Evolutionary conservation across 2,329 filamentous ascomycete species (phyloP).

Genomic region (Colletotrichum melonis): DNA sequence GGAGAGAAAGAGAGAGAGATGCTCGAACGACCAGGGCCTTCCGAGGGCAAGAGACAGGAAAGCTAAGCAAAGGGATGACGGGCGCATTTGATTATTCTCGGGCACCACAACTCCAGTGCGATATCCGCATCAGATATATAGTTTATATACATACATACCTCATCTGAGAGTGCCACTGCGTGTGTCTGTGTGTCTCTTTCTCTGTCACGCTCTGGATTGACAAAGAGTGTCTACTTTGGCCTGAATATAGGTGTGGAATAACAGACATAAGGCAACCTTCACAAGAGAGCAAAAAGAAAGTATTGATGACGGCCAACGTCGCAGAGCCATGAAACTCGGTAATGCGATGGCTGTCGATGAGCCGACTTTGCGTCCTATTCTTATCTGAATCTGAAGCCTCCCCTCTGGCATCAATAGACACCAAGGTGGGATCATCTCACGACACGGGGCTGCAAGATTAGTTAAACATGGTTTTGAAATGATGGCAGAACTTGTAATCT

Average conservation of each 20-base stretch:
- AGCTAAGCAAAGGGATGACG: constrained; percentile 6
- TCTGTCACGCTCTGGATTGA: neutral
- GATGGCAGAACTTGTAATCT: constrained; percentile 34
- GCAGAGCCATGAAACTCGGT: no score
- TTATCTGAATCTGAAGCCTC: no score
- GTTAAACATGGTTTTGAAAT: neutral
- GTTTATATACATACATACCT: constrained; percentile 24
- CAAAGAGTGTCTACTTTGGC: no score
- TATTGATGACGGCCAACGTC: no score
- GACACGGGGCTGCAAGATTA: neutral
- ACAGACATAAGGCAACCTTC: no score
- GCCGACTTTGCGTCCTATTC: no score
- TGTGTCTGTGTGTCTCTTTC: neutral
- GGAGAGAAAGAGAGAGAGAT: neutral
- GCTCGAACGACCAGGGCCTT: neutral
- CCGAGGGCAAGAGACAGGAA: constrained; percentile 18
- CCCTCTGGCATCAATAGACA: no score
- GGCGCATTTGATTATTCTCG: constrained; percentile 23
- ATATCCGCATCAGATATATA: constrained; percentile 24
- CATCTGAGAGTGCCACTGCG: neutral
- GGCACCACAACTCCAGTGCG: constrained; percentile 23
- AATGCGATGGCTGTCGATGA: no score
- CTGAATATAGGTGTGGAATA: no score
- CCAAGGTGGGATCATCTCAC: no score
- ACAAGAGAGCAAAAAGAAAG: no score